Conservation (phyloP, 805 yeast species). For the Yarrowia keelungensis region DNA sequence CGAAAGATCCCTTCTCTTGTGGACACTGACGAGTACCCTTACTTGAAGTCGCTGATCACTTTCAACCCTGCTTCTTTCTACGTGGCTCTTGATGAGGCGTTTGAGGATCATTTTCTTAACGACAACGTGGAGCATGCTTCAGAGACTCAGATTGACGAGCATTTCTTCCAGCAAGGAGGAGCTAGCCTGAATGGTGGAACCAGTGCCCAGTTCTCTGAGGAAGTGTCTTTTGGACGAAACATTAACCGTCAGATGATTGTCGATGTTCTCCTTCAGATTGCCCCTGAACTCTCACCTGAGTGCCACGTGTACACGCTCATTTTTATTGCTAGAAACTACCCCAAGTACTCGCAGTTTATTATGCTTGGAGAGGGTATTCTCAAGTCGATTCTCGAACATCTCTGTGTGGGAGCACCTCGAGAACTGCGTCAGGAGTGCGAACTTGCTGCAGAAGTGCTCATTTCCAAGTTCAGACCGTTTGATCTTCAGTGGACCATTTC, state of each 20-base stretch:
- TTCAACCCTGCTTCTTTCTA: constrained; percentile 66
- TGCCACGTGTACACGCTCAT: constrained; percentile 58
- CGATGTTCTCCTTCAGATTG: constrained; percentile 70
- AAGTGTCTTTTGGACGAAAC: constrained; percentile 46
- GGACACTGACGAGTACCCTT: constrained; percentile 60
- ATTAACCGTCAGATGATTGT: constrained; percentile 79
- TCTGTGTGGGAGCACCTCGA: constrained; percentile 53
- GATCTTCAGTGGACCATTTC: constrained; percentile 58
- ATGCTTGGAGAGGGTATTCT: constrained; percentile 68
- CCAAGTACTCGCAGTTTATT: constrained; percentile 85
- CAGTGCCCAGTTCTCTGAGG: constrained; percentile 37
- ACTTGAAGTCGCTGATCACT: constrained; percentile 63
- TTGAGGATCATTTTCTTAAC: constrained; percentile 80
- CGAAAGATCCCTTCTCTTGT: constrained; percentile 22
- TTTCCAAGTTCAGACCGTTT: constrained; percentile 70
- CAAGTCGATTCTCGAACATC: constrained; percentile 55
- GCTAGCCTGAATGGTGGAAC: constrained; percentile 29
- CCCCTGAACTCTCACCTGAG: constrained; percentile 51
- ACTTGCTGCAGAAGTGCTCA: constrained; percentile 72
- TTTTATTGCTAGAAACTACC: constrained; percentile 78
- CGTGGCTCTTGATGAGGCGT: constrained; percentile 75
- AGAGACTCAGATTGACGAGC: constrained; percentile 50
- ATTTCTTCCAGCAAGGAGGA: constrained; percentile 40
- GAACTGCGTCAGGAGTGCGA: constrained; percentile 66
- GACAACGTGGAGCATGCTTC: constrained; percentile 49